Base-by-base conservation (phyloP, 208 protist genomes). In the Crithidia sp. region DNA sequence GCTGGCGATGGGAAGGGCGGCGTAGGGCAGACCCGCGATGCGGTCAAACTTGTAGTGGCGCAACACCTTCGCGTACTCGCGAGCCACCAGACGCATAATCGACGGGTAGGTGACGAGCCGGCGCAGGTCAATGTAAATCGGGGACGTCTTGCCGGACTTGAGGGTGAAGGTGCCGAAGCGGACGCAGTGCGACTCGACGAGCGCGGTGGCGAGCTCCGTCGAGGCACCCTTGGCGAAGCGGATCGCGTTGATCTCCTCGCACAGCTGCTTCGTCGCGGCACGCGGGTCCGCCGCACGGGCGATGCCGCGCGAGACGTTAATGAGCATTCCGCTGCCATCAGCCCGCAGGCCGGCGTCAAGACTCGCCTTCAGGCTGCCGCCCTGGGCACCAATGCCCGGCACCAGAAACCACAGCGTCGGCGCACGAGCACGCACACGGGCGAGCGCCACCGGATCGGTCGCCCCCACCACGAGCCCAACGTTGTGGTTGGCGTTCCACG, bases 61-160 rank as follows among this genome's bases (percentile, higher is more conserved):
- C 72, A 93, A 77, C 52, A 94, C 77, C 59, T 82, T 70, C 5
- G 88, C 88, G 78, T 95, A 95, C 79, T 91, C 85, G 58, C 86
- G 83, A 17, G 92, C 92, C 36, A 95, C 89, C 39, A 90, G 80
- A 39, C 85, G 82, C 82, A 97, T 82, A 54, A 97, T 90, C 16
- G 37, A 62, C 19, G 97, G 94, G 81, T 90, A 95, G 10, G 91
- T 97, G 28, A 97, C 91, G 19, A 97, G 82, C 36, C 95, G 91
- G 59, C 98, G 87, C 7, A 99, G 88, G 81, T 99, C 98, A 10
- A 99, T 90, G 83, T 99, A 99, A 65, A 99, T 97, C 36, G 97
- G 97, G 44, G 96, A 98, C 40, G 76, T 93, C 54, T 98, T 96
- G 47, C 98, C 98, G 12, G 88, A 96, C 79, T 99, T 99, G 64